phyloP scores from a whole-genome alignment of 257 asterid genomes.

The Przewalskia tangutica region DNA sequence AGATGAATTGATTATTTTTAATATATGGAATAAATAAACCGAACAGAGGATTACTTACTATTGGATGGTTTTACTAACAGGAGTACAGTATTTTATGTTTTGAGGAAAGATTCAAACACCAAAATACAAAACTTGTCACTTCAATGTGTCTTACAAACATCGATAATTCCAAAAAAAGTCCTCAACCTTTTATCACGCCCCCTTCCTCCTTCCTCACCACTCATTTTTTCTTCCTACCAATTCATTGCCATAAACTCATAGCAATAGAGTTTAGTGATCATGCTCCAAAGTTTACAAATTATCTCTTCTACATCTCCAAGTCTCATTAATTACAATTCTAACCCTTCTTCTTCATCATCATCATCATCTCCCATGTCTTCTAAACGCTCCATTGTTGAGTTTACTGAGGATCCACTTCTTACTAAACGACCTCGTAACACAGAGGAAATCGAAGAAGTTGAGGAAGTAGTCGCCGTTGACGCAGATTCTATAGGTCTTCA shows the following conservation, averaged over 20 bases:
- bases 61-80: not conserved
- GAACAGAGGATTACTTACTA: no score
- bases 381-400: not conserved
- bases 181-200: not conserved
- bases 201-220: not conserved
- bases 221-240: not conserved
- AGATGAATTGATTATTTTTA: no score
- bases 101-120: not conserved
- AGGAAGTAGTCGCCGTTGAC: conserved; percentile 1
- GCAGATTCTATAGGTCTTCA: conserved; percentile 53
- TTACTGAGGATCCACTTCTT: not conserved
- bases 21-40: no score
- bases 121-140: not conserved
- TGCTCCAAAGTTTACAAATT: not conserved
- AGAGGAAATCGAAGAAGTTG: conserved; percentile 3
- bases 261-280: not conserved
- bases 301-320: not conserved
- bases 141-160: not conserved
- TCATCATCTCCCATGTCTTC: conserved; percentile 6
- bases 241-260: not conserved
- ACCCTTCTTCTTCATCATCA: not conserved
- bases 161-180: conserved; percentile 10
- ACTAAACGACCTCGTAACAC: not conserved
- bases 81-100: not conserved
- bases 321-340: not conserved